Base-by-base conservation (phyloP, 177 flowering plant species). In the Vitis hybrid region DNA sequence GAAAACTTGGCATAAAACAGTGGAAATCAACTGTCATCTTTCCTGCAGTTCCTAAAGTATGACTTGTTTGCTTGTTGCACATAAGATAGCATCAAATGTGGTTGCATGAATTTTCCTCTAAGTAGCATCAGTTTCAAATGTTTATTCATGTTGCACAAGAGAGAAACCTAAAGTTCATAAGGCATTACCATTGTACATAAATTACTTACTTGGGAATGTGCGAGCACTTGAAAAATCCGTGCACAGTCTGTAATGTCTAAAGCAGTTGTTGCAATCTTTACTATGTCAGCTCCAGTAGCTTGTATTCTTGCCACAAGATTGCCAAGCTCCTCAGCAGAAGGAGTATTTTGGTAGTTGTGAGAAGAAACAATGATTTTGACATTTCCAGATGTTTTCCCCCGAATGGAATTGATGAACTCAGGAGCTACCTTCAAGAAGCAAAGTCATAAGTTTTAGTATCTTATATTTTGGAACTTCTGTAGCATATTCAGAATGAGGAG, bases 311-410 rank as follows among this genome's bases (percentile, higher is more conserved):
- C 76, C 13, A 77, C 61, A 15, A 73, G 76, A 65, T 73, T n/a
- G n/a, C 76, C 73, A 21, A 77, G 50, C 8, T 60, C 63, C 32
- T 77, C 79, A 17, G 27, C 13, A 0, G 76, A 77, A 8, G 75
- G 70, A 14, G 56, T 65, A 27, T 59, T 62, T 4, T 56, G 66
- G 40, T 68, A 54, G 56, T 62, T 65, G 56, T 72, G 65, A 46
- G 65, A 62, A 13, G 79, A 76, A 50, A 80, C 80, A 64, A 80
- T 80, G 59, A 80, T 55, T 30, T 75, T 79, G 63, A 64, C 54
- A 1, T 72, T 66, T 30, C 66, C 73, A 11, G 75, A 63, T 68
- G 72, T 79, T 64, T 69, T 65, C 46, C 70, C 70, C n/a, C 32
- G 62, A 12, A 78, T 60, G 21, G 75, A 74, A 56, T 21, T 64